Evolutionary conservation across 2,329 filamentous ascomycete species (phyloP), one percentile per base, ranked within the genome.

Genomic region (Fusarium graminum): DNA sequence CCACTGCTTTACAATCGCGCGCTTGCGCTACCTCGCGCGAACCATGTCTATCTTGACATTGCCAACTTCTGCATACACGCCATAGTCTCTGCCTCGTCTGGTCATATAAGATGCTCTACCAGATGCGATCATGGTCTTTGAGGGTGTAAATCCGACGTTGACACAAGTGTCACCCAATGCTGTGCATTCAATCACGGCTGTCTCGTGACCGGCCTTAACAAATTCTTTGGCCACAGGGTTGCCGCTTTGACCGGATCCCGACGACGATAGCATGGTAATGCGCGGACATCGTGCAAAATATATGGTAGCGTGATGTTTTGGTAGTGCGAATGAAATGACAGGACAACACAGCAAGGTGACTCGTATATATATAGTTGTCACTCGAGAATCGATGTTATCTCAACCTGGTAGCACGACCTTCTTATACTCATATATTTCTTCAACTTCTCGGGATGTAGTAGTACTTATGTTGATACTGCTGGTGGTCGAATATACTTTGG

Each of bases 71-170:
- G 70, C 43, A 26, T 75, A 70, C 14, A 86, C 77, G 10, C 84
- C 84, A 68, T 83, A 86, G 36, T 83, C 80, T 4, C 65, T 68
- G 0, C 76, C 79, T 3, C 82, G 75, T 4, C 75, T 69, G 1
- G 79, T 72, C 11, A 84, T 60, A 67, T 86, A 81, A 3, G 83
- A 84, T 4, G 80, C 78, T 6, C 83, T 76, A 2, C 82, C 85
- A 19, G 81, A 84, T 4, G 84, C 80, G 46, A 87, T 81, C 79
- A 87, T 81, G 10, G 85, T 86, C 71, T 86, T 87, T 19, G 85
- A 86, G 0, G 84, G 84, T 12, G 84, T 86, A 67, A 85, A 86
- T 6, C 84, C 84, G 61, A 83, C 82, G 55, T 86, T 86, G 52
- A 86, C 75, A 63, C 84, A 86, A 55, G 81, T 83, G 12, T 84